Conservation (phyloP, 2,329 filamentous ascomycete genomes). For the Leptoxyphium fumago region DNA sequence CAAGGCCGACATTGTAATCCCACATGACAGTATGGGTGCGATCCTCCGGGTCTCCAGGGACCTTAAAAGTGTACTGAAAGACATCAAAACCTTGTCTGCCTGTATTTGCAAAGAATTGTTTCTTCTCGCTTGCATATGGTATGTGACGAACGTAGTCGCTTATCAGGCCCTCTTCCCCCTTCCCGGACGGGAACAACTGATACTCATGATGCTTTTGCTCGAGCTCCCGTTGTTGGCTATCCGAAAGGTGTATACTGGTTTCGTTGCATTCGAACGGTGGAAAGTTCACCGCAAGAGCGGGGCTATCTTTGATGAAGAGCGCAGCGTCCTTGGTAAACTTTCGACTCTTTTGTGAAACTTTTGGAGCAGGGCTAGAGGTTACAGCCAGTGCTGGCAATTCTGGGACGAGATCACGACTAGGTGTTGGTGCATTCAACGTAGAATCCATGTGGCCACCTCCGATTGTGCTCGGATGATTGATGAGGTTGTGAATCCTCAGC, state of each 20-base stretch:
- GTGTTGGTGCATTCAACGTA: background rate
- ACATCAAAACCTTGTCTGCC: slow-evolving; percentile 80
- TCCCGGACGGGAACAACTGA: slow-evolving; percentile 49
- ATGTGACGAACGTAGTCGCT: slow-evolving; percentile 48
- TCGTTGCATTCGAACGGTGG: slow-evolving; percentile 50
- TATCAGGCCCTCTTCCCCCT: slow-evolving; percentile 26
- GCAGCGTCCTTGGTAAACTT: slow-evolving; percentile 53
- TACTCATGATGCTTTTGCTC: slow-evolving; percentile 46
- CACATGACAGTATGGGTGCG: slow-evolving; percentile 51
- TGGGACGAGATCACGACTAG: background rate
- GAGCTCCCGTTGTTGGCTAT: slow-evolving; percentile 28
- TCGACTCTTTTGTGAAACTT: slow-evolving; percentile 22
- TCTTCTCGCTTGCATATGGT: slow-evolving; percentile 90
- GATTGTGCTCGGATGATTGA: background rate
- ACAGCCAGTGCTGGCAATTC: background rate
- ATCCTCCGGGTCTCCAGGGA: slow-evolving; percentile 47
- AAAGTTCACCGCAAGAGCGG: slow-evolving; percentile 57
- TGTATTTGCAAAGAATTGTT: slow-evolving; percentile 73
- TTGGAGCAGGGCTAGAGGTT: slow-evolving; percentile 2
- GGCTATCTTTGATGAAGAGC: slow-evolving; percentile 45
- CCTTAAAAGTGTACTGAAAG: slow-evolving; percentile 68
- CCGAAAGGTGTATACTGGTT: slow-evolving; percentile 23
- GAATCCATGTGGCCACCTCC: too few relatives aligned
- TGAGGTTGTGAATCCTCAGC: background rate
- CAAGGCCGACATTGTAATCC: slow-evolving; percentile 91